Evolutionary conservation across 768 basidiomycete genomes (phyloP), one percentile per base, ranked within the genome.

Genomic region (Mycena amicta): DNA sequence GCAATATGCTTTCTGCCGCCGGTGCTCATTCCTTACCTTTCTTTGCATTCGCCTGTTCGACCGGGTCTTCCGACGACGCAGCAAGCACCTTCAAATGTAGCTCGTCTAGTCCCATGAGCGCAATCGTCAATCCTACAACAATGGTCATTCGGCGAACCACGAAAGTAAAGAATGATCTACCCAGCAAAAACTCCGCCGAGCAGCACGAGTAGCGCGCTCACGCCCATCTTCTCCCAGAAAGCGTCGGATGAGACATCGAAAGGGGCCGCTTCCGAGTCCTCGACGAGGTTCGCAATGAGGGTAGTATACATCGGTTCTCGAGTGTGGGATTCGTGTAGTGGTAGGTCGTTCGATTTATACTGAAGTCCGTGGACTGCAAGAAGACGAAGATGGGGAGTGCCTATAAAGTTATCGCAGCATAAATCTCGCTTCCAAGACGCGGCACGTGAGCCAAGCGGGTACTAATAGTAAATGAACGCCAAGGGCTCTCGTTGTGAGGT

Each of bases 61-160:
- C 77, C 4, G 74, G 61, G 68, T 93, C 81, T n/a, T 90, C 90
- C 0, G 93, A 94, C 8, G 92, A 91, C 1, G 86, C 81, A 0
- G 92, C 80, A 40, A 97, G 79, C 3, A 96, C 95, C 18, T 93
- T 85, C 4, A 97, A 82, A 66, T 96, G 92, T 16, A 97, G 82
- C 59, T 94, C 92, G 62, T 97, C 94, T 18, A 95, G 81, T 1
- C 95, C 95, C 95, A 96, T 96, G 26, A 97, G 78, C 1, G 93
- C 95, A 27, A 97, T 84, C 0, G 95, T 97, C 53, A 97, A 75
- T 2, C 93, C 94, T 64, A 23, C 37, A 15, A 30, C n/a, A 3
- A 25, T 26, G 22, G 28, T 29, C 23, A 52, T 39, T 29, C 22
- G 29, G 45, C 12, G 33, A 29, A 22, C 16, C 4, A 50, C 26